These are phyloP conservation scores for Naganishia vishniacii DNA, from an alignment of 768 basidiomycete genomes.

Conservation along the genomic window DNA sequence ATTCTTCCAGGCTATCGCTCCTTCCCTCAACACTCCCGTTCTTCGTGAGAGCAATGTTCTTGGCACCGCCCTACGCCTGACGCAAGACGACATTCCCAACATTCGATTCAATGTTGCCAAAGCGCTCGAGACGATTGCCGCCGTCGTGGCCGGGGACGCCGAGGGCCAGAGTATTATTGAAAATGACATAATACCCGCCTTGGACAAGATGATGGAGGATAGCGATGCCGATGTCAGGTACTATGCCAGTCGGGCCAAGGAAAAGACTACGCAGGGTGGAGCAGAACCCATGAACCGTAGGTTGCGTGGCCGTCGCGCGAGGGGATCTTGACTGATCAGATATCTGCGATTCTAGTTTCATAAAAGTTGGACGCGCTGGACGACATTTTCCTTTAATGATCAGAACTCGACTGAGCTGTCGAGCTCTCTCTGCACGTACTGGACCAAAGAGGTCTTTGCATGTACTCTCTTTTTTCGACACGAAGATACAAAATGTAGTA, in stretches of 20 bases:
- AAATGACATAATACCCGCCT: constrained; percentile 68
- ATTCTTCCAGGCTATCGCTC: constrained; percentile 76
- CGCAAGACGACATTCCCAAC: constrained; percentile 89
- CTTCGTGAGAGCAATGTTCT: constrained; percentile 72
- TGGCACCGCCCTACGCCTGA: constrained; percentile 71
- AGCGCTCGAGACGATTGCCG: constrained; percentile 79
- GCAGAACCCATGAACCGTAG: constrained; percentile 20
- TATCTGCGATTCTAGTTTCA: not conserved
- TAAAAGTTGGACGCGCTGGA: constrained; percentile 1
- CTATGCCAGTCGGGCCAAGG: constrained; percentile 77
- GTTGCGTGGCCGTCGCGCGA: not conserved
- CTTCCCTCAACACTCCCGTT: constrained; percentile 76
- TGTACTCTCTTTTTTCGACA: constrained; percentile 12
- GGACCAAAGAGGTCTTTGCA: constrained; percentile 1
- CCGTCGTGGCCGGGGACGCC: constrained; percentile 56
- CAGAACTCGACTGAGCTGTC: too few relatives aligned
- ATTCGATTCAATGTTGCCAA: constrained; percentile 99
- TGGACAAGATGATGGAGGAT: constrained; percentile 83
- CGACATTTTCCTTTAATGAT: too few relatives aligned
- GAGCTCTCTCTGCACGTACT: not conserved
- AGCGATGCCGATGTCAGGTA: constrained; percentile 93
- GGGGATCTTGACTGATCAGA: not conserved
- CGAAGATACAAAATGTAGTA: constrained; percentile 13
- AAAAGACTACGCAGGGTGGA: constrained; percentile 49
- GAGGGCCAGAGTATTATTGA: constrained; percentile 72